Evolutionary conservation across 331 rosid species (phyloP), one percentile per base, ranked within the genome.

Genomic region (Ulmus americana): DNA sequence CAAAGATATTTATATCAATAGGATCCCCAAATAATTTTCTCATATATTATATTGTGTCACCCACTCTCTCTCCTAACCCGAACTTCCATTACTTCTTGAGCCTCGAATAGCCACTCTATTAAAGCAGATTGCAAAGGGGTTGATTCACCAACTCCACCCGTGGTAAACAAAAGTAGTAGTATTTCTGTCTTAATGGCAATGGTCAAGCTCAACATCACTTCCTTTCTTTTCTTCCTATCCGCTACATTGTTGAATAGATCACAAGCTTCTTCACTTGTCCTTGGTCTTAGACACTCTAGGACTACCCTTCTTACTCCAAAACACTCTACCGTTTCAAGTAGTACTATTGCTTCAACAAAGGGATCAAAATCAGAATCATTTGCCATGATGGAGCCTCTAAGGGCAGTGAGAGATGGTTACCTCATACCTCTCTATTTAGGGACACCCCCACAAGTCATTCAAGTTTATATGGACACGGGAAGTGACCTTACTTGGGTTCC

Each of bases 401-500:
- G 78, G 67, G 84, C 55, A 63, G 74, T 79, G 11, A 75, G 80
- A 77, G 84, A 82, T 77, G 87, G 87, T 9, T 82, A 79, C 63
- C 38, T 82, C 58, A 51, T 82, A 8, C 61, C 87, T 39, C 71
- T 82, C 5, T 63, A 49, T 49, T 38, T 82, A 10, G 87, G 87
- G 55, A 70, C 87, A 64, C 84, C 84, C 55, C 69, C 84, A 67
- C 84, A 82, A 67, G 76, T 70, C 65, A 59, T 73, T 55, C 78
- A 82, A 73, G 80, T 73, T 20, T 82, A 79, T 8, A 70, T 82
- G 82, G 87, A 82, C 46, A 82, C 87, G 0, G 87, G 87, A 6
- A 82, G 87, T 76, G 87, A 82, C 53, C 87, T 82, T 6, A 73
- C 82, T 1, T 82, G 87, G 87, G 87, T 82, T 66, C 87, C 87